A percentile compares a stretch with the other conserved stretches of the same genome.
phyloP scores from a whole-genome alignment of 176 grass and related monocot species.

The Rhynchospora pubera region DNA sequence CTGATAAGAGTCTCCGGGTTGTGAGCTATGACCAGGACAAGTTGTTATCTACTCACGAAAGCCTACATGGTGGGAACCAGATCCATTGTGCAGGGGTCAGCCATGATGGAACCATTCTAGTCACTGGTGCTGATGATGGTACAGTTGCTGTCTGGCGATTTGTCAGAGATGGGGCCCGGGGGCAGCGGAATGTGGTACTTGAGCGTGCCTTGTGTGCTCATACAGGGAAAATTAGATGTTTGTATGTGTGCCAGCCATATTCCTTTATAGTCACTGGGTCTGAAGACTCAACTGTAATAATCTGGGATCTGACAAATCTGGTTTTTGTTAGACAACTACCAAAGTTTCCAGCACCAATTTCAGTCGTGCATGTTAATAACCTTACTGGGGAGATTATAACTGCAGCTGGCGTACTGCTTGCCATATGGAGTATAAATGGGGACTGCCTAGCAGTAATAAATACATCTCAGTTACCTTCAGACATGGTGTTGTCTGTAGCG shows the following conservation, averaged over 20 bases:
- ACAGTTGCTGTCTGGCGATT: constrained; percentile 89
- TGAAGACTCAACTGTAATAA: constrained; percentile 86
- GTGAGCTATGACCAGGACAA: constrained; percentile 93
- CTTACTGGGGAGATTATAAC: constrained; percentile 84
- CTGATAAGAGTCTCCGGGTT: constrained; percentile 88
- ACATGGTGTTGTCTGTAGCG: constrained; percentile 92
- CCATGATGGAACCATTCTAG: constrained; percentile 85
- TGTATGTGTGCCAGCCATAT: constrained; percentile 92
- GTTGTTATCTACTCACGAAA: constrained; percentile 89
- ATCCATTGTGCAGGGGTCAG: constrained; percentile 94
- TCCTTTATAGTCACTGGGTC: constrained; percentile 89
- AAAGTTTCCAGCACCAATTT: constrained; percentile 72
- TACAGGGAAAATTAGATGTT: constrained; percentile 78
- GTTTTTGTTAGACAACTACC: constrained; percentile 96
- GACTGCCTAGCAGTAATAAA: constrained; percentile 93
- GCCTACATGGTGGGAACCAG: constrained; percentile 86
- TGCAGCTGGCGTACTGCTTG: constrained; percentile 82
- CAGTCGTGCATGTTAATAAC: constrained; percentile 83
- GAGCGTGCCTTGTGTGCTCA: constrained; percentile 80
- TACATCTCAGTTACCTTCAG: constrained; percentile 94
- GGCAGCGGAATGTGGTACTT: constrained; percentile 42
- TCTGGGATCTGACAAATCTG: constrained; percentile 89
- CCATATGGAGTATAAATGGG: constrained; percentile 89
- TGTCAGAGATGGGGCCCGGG: constrained; percentile 66
- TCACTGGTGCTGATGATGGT: constrained; percentile 82